phyloP scores from a whole-genome alignment of 1,139 yeast species.

The Geotrichum cucujoidarum region DNA sequence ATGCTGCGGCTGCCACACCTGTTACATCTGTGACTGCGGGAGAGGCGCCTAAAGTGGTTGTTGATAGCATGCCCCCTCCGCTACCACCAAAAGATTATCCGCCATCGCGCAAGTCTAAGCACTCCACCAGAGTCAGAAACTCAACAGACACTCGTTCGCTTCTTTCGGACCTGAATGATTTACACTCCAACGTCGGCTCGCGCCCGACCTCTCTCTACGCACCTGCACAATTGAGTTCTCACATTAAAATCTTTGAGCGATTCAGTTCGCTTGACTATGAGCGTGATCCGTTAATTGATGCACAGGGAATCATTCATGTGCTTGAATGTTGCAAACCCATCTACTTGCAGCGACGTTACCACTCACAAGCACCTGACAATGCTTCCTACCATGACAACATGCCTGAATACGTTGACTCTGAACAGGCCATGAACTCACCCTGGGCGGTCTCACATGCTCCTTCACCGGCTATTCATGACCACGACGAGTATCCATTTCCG shows the following conservation, averaged over 20 bases:
- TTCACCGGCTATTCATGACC: slow-evolving; percentile 33
- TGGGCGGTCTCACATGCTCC: slow-evolving; percentile 37
- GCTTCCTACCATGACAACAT: slow-evolving; percentile 21
- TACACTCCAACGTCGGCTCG: slow-evolving; percentile 15
- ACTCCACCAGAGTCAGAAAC: background rate
- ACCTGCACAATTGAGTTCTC: slow-evolving; percentile 10
- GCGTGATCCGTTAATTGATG: slow-evolving; percentile 34
- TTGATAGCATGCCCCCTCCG: slow-evolving; percentile 7
- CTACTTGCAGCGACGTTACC: slow-evolving; percentile 31
- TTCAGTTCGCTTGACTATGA: slow-evolving; percentile 33
- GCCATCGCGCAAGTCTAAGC: slow-evolving; percentile 1
- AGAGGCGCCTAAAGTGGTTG: background rate
- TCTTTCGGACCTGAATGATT: slow-evolving; percentile 8
- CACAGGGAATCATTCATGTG: slow-evolving; percentile 31
- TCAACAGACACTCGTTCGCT: slow-evolving; percentile 7
- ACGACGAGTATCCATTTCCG: slow-evolving; percentile 18
- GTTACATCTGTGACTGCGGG: background rate
- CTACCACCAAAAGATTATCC: slow-evolving; percentile 9
- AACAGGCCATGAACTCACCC: slow-evolving; percentile 33
- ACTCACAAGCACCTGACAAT: background rate
- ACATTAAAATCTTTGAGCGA: slow-evolving; percentile 25
- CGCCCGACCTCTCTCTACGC: slow-evolving; percentile 17
- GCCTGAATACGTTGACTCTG: slow-evolving; percentile 29
- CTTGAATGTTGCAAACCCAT: slow-evolving; percentile 30
- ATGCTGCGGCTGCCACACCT: too few species aligned